A percentile compares a stretch with the other conserved stretches of the same genome.
phyloP scores from a whole-genome alignment of 495 filamentous ascomycete species.

The Gamarada debralockiae region DNA sequence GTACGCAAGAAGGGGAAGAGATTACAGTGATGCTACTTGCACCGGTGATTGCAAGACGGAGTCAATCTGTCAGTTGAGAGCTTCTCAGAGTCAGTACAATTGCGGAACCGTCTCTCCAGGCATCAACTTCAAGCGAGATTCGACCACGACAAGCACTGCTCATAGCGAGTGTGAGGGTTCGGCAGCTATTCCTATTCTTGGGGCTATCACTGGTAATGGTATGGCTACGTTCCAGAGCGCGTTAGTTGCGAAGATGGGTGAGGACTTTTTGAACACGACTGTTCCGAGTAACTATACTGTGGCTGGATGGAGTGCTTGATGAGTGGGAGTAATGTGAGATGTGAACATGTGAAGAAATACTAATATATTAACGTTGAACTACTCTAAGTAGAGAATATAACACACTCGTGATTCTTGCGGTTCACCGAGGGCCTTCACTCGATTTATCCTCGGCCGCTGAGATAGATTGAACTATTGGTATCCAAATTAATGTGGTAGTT shows the following conservation, averaged over 20 bases:
- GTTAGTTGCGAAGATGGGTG: neutral
- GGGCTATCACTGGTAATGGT: neutral
- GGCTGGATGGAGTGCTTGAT: constrained; percentile 7
- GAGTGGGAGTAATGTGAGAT: no score
- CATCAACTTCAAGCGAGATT: neutral
- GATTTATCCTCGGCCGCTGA: no score
- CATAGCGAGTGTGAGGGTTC: neutral
- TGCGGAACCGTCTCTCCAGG: neutral
- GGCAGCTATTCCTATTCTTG: neutral
- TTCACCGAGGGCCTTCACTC: no score
- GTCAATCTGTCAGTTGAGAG: constrained; percentile 40
- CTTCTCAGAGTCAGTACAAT: constrained; percentile 21
- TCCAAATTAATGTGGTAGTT: no score
- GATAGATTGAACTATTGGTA: no score
- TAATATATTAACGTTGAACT: no score
- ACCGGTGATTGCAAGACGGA: constrained; percentile 31
- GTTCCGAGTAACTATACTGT: constrained; percentile 13
- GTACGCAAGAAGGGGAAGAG: constrained; percentile 35
- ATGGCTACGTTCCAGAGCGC: neutral
- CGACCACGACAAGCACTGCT: neutral
- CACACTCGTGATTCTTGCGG: no score
- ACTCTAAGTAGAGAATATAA: no score
- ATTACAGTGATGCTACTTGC: constrained; percentile 32
- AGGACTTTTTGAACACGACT: constrained; percentile 1
- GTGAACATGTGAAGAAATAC: no score